These are phyloP conservation scores for Citrus cavaleriei DNA, from an alignment of 345 rosid genomes.

Conservation along the genomic window DNA sequence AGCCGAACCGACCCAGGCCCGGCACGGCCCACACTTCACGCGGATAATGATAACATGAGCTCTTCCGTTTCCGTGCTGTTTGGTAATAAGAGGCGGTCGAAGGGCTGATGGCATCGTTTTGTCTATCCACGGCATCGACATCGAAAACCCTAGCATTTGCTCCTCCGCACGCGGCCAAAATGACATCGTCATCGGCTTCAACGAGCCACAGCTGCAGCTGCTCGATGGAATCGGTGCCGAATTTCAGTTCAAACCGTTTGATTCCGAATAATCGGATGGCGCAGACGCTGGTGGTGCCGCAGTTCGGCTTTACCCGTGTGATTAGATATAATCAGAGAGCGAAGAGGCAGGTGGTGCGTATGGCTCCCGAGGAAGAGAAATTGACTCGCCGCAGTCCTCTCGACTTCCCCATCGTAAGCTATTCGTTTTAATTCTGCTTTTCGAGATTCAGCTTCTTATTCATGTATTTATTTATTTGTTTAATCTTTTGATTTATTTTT, in stretches of 20 bases:
- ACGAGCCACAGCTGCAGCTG: conserved; percentile 12
- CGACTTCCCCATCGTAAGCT: conserved; percentile 63
- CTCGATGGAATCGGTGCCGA: conserved; percentile 11
- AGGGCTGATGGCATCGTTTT: conserved; percentile 8
- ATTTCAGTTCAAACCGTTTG: conserved; percentile 11
- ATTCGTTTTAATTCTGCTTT: background rate
- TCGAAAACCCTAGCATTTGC: conserved; percentile 12
- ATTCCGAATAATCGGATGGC: background rate
- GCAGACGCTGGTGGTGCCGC: conserved; percentile 33
- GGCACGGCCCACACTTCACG: background rate
- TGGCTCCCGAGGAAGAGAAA: conserved; percentile 82
- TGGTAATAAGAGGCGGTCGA: background rate
- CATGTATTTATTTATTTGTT: background rate
- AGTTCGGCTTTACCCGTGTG: conserved; percentile 10
- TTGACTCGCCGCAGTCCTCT: conserved; percentile 66
- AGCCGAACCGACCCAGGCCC: background rate
- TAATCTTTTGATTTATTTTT: background rate
- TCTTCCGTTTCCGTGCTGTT: background rate
- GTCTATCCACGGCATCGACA: background rate
- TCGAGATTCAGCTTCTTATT: background rate
- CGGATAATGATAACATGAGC: background rate
- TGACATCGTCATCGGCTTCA: conserved; percentile 8
- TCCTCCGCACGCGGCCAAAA: background rate
- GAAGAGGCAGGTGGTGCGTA: conserved; percentile 42
- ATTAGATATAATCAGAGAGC: background rate